A percentile compares a stretch with the other conserved stretches of the same genome.
Evolutionary conservation across 805 yeast species (phyloP).

Genomic region (Tetrapisispora pingtungensis): DNA sequence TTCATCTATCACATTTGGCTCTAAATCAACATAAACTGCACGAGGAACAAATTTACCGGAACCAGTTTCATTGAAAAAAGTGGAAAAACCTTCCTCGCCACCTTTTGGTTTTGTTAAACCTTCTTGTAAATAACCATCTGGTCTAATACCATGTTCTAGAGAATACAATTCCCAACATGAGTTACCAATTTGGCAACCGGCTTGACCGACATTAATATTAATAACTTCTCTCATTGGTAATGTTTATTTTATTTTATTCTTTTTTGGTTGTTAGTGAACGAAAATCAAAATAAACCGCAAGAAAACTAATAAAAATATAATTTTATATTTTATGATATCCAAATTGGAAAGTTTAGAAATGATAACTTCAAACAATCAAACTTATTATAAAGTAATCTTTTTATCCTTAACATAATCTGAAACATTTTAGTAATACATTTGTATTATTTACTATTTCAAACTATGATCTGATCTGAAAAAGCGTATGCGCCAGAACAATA

Average conservation of each 20-base stretch:
- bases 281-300: no score
- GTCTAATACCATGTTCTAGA: slow-evolving; percentile 92
- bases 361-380: no score
- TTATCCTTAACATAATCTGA: no score
- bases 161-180: slow-evolving; percentile 98
- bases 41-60: slow-evolving; percentile 96
- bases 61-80: slow-evolving; percentile 93
- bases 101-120: slow-evolving; percentile 78
- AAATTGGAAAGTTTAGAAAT: no score
- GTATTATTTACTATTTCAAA: no score
- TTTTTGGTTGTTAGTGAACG: no score
- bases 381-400: no score
- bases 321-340: no score
- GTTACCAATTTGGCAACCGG: slow-evolving; percentile 99
- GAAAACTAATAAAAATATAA: no score
- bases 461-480: no score
- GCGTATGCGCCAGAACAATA: no score
- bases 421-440: no score
- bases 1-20: slow-evolving; percentile 96
- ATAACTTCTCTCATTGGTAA: slow-evolving; percentile 77
- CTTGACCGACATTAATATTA: slow-evolving; percentile 77
- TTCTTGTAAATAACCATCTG: slow-evolving; percentile 81
- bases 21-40: slow-evolving; percentile 92
- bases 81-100: slow-evolving; percentile 93
- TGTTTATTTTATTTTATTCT: neutral